These are phyloP conservation scores for Cladosporium sp. DNA, from an alignment of 2,329 filamentous ascomycete genomes.

Conservation along the genomic window DNA sequence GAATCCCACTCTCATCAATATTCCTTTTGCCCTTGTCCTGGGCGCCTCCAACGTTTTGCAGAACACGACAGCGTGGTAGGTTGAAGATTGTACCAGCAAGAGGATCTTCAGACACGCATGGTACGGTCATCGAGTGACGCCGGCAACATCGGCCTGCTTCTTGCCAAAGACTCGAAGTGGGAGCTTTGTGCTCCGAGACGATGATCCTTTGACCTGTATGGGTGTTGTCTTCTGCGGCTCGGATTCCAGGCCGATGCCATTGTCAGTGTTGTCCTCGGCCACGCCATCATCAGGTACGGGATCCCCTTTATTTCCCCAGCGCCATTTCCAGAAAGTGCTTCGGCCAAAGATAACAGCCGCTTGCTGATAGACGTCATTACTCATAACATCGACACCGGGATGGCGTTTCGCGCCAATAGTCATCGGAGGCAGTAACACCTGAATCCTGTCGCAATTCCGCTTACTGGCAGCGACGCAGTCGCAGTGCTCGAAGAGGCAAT, in stretches of 20 bases:
- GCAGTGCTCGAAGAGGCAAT: not conserved
- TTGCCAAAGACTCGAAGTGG: too few species aligned
- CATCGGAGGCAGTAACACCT: not conserved
- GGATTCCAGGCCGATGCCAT: not conserved
- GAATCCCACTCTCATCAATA: constrained; percentile 27
- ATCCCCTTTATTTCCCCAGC: not conserved
- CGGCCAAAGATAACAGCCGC: not conserved
- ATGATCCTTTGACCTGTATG: too few species aligned
- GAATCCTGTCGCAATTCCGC: not conserved
- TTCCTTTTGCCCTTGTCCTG: constrained; percentile 4
- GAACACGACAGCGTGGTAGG: too few species aligned
- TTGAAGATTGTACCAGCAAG: too few species aligned
- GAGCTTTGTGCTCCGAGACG: too few species aligned
- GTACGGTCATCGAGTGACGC: too few species aligned
- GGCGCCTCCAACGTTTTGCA: too few species aligned
- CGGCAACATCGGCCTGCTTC: too few species aligned
- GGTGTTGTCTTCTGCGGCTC: too few species aligned
- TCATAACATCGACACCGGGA: not conserved
- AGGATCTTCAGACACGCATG: not conserved
- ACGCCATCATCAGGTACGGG: not conserved
- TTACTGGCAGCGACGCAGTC: not conserved
- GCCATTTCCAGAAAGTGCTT: not conserved
- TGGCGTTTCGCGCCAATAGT: not conserved
- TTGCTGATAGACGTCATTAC: not conserved
- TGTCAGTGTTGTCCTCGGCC: not conserved